These are phyloP conservation scores for Benincasa hispida DNA, from an alignment of 306 rosid species.

Conservation along the genomic window DNA sequence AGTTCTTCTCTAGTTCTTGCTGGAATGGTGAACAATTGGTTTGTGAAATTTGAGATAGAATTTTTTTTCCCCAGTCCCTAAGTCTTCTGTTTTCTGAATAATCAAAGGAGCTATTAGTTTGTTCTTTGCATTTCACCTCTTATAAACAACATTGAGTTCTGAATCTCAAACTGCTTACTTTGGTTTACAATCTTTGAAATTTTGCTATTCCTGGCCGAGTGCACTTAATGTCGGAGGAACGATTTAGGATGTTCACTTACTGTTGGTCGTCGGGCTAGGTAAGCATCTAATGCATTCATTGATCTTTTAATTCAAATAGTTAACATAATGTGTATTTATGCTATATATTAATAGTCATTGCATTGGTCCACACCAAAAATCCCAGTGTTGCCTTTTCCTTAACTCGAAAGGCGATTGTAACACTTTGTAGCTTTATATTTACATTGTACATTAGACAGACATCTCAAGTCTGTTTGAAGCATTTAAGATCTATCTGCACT, in stretches of 20 bases:
- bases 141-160: not conserved
- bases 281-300: not conserved
- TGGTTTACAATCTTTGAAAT: not conserved
- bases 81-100: not conserved
- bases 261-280: not conserved
- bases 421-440: not conserved
- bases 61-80: constrained; percentile 9
- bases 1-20: constrained; percentile 44
- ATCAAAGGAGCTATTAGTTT: not conserved
- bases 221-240: not conserved
- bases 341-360: not conserved
- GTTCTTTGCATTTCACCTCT: not conserved
- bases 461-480: not conserved
- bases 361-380: not conserved
- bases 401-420: not conserved
- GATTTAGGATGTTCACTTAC: not conserved
- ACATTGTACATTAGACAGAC: not conserved
- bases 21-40: constrained; percentile 55
- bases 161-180: not conserved
- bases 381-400: not conserved
- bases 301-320: not conserved
- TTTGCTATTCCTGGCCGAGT: not conserved
- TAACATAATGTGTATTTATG: not conserved
- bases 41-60: constrained; percentile 50
- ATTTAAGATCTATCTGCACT: not conserved